Evolutionary conservation across 78 protist genomes (phyloP), one percentile per base, ranked within the genome.

Genomic region (Bigelowiella natans): DNA sequence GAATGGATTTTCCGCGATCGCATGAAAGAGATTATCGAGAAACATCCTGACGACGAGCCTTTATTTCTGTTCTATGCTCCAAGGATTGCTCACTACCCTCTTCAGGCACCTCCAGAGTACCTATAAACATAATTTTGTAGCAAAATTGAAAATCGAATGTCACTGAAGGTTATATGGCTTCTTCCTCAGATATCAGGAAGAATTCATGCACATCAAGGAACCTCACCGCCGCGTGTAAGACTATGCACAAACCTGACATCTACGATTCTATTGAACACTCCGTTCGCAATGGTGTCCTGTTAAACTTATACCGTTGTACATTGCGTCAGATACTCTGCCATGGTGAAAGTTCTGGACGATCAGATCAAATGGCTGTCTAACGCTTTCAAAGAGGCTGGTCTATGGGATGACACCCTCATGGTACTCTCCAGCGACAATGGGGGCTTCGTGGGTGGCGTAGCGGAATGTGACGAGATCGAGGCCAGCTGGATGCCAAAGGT

Each of bases 371-470:
- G 63, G 36, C 0, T 92, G 36, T 31, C 82, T 1, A 0, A 29
- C 31, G 1, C 0, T 36, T 7, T 92, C 40, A 39, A 40, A 2
- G 30, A 2, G 37, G 36, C 11, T 30, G 92, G 88, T 26, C 38
- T 92, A 87, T 92, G 94, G 94, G 39, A 90, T 29, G 28, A 92
- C 88, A 84, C 93, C 36, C 51, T 92, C 30, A 0, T 92, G 73
- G 88, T 92, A 2, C 64, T 92, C 38, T 7, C 88, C 18, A 1
- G 90, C 29, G 94, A 92, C 82, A 92, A 92, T 31, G 94, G 94
- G 36, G 94, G 51, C n/a, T n/a, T n/a, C n/a, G n/a, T n/a, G n/a
- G n/a, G n/a, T n/a, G n/a, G n/a, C n/a, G n/a, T n/a, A n/a, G n/a
- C n/a, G n/a, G n/a, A n/a, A n/a, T n/a, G n/a, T n/a, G n/a, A n/a